These are phyloP conservation scores for Clonostachys sp. DNA, from an alignment of 2,329 filamentous ascomycete species.

Conservation along the genomic window DNA sequence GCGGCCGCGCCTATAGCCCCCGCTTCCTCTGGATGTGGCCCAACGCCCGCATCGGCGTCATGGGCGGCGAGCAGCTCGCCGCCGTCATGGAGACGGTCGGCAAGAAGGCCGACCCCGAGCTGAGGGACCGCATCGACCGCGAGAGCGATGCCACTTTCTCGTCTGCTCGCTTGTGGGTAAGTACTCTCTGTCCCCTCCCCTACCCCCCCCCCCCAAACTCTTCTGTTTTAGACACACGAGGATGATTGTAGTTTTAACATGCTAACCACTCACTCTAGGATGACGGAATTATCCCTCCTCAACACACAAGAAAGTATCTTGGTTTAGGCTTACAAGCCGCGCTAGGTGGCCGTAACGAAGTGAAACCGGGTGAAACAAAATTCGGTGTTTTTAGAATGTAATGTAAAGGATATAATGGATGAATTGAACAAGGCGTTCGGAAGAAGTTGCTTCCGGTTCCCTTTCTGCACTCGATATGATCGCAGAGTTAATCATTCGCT, in stretches of 20 bases:
- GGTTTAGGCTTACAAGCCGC: constrained; percentile 70
- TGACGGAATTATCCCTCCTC: constrained; percentile 74
- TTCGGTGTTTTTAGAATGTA: constrained; percentile 86
- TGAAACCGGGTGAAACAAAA: constrained; percentile 57
- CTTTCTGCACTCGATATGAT: no score
- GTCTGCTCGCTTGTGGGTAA: constrained; percentile 81
- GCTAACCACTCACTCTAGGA: constrained; percentile 43
- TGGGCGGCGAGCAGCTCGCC: constrained; percentile 89
- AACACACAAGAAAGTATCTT: constrained; percentile 69
- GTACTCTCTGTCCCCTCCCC: constrained; percentile 18
- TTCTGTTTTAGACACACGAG: neutral
- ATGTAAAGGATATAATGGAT: constrained; percentile 2
- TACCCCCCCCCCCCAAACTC: no score
- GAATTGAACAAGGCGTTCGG: neutral
- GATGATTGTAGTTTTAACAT: neutral
- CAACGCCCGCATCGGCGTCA: constrained; percentile 91
- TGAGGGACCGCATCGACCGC: constrained; percentile 79
- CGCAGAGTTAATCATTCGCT: no score
- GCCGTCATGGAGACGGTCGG: constrained; percentile 95
- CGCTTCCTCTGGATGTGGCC: constrained; percentile 96
- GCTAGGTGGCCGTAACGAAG: constrained; percentile 61
- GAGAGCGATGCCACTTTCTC: constrained; percentile 90
- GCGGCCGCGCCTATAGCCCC: constrained; percentile 87
- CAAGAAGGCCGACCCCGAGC: constrained; percentile 71
- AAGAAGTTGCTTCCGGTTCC: no score